Base-by-base conservation (phyloP, 2,329 filamentous ascomycete species). In the Clarireedia paspali region DNA sequence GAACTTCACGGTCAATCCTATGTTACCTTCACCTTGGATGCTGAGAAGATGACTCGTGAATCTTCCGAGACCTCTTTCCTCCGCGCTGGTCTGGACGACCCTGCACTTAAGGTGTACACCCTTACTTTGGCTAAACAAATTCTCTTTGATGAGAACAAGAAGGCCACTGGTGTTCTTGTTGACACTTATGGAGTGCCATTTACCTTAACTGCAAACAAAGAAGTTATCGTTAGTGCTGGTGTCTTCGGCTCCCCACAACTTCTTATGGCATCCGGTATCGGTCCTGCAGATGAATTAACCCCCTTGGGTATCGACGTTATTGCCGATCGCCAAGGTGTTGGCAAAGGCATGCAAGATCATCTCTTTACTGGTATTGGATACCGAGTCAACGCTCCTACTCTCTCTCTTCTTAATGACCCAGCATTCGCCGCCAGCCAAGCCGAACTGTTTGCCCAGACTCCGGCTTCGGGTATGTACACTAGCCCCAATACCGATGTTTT, bases 181-280 rank as follows among this genome's bases (percentile, higher is more conserved):
- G 61, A 63, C 26, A 59, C 59, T 6, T 45, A 20, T 17, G 39
- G 47, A 15, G 17, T 27, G 9, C 30, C 24, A 4, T 60, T 44
- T 14, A 57, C 53, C 10, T 40, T 61, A 23, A 44, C 42, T 17
- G 58, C 56, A 6, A 56, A 38, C 15, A 60, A 58, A 23, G 59
- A 60, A 38, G 57, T 60, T 2, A 77, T 80, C 42, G 57, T 79
- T 12, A 70, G 73, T 0, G 75, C 73, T 1, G 77, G 77, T 24
- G 68, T 72, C 3, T 77, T 78, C 63, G 75, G 77, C 63, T 72
- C 75, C 2, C 76, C 76, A 0, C 76, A 80, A 60, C 70, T 79
- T 50, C 70, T 77, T 10, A 73, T 75, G 64, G 69, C 74, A 15
- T 73, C 70, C 36, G 75, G 75, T 46, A 69, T 80, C 30, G 77